Conservation (phyloP, 2,329 filamentous ascomycete genomes). For the Ophiocordyceps robertsii region DNA sequence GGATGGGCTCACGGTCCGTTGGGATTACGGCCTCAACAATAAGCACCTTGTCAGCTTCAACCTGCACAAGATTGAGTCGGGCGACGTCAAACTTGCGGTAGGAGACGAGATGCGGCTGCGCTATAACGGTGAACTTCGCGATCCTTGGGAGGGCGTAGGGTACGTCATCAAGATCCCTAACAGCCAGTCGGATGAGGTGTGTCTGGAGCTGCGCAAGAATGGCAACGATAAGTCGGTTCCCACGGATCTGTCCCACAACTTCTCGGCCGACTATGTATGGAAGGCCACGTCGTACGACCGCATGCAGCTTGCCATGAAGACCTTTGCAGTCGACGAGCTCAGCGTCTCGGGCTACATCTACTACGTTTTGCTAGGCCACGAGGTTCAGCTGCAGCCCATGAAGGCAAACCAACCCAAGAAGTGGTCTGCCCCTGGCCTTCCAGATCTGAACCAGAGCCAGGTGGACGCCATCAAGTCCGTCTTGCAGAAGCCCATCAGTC, state of each 20-base stretch:
- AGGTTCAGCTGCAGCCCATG: conserved; percentile 88
- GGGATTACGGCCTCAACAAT: conserved; percentile 93
- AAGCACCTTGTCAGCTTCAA: conserved; percentile 95
- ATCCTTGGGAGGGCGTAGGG: conserved; percentile 92
- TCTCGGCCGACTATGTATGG: conserved; percentile 98
- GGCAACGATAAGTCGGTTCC: conserved; percentile 94
- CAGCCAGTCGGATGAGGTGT: conserved; percentile 96
- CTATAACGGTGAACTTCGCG: conserved; percentile 86
- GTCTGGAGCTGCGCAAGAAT: conserved; percentile 83
- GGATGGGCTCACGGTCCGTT: conserved; percentile 84
- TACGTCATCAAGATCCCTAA: conserved; percentile 99
- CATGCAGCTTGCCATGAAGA: conserved; percentile 99
- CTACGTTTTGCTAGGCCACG: conserved; percentile 88
- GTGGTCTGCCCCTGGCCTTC: conserved; percentile 86
- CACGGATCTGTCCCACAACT: conserved; percentile 93
- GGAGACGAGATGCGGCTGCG: conserved; percentile 97
- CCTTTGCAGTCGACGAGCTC: conserved; percentile 94
- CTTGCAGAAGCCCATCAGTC: conserved; percentile 78
- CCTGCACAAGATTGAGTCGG: conserved; percentile 90
- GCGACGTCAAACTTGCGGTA: conserved; percentile 94
- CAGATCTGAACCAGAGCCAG: conserved; percentile 90
- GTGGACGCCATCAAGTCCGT: conserved; percentile 95
- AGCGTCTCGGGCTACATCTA: conserved; percentile 98
- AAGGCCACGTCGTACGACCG: conserved; percentile 98
- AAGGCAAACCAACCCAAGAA: conserved; percentile 94